Evolutionary conservation across 192 early-diverging fungal species (phyloP).

Genomic region (Entomortierella beljakovae): DNA sequence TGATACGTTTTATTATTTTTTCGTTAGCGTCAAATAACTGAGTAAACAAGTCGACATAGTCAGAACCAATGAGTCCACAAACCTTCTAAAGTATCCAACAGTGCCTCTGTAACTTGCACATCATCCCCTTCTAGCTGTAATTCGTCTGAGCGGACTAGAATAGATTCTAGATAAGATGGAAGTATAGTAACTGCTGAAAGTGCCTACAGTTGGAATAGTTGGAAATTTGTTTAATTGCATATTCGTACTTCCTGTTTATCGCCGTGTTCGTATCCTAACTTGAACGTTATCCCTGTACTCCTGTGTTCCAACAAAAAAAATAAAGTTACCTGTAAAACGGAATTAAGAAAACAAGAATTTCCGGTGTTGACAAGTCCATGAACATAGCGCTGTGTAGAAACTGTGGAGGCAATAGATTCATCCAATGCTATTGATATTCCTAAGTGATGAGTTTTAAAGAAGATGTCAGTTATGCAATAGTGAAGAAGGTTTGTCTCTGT

Average conservation of each 20-base stretch:
- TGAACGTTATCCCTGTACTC: not conserved
- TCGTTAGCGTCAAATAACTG: not conserved
- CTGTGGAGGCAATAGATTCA: constrained; percentile 1
- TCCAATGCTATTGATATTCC: constrained; percentile 19
- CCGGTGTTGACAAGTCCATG: constrained; percentile 89
- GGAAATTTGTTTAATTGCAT: no score
- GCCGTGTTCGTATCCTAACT: not conserved
- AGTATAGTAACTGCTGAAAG: constrained; percentile 54
- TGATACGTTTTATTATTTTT: not conserved
- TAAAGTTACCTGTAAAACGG: constrained; percentile 80
- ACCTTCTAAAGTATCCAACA: constrained; percentile 52
- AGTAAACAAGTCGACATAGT: not conserved
- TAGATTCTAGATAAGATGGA: constrained; percentile 53
- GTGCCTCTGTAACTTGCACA: constrained; percentile 33
- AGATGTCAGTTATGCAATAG: not conserved
- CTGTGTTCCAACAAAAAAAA: not conserved
- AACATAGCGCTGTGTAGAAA: constrained; percentile 42
- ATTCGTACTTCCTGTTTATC: no score
- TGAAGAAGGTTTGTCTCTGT: not conserved
- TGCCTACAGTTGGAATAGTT: constrained; percentile 44
- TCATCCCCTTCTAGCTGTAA: constrained; percentile 26
- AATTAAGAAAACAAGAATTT: constrained; percentile 96
- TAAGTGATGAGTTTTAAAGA: not conserved
- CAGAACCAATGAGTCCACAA: not conserved
- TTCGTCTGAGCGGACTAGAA: constrained; percentile 31